Conservation (phyloP, 2,329 filamentous ascomycete genomes). For the Aspergillus floridensis region DNA sequence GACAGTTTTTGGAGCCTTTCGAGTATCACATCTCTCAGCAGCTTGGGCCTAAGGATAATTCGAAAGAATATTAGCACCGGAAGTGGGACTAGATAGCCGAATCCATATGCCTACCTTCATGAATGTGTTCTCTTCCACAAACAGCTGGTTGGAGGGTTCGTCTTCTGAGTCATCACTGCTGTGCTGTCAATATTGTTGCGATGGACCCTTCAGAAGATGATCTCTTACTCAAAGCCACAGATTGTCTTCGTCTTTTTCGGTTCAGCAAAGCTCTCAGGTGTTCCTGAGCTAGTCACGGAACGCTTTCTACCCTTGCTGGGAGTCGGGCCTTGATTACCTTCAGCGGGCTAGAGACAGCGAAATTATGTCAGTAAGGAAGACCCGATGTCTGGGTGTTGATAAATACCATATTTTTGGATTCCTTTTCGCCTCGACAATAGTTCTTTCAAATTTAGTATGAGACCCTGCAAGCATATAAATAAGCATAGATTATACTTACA, state of each 20-base stretch:
- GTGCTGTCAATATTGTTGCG: neutral
- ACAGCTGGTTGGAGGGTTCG: neutral
- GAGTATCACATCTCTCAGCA: neutral
- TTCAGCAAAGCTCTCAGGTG: neutral
- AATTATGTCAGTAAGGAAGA: neutral
- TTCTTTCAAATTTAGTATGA: neutral
- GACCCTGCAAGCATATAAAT: neutral
- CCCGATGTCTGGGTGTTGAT: neutral
- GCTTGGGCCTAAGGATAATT: neutral
- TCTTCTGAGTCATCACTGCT: neutral
- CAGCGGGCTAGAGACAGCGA: neutral
- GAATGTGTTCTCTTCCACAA: neutral
- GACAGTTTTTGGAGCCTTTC: neutral
- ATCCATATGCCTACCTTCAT: neutral
- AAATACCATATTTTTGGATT: neutral
- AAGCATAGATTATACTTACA: neutral
- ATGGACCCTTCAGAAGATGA: neutral
- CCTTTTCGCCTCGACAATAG: neutral
- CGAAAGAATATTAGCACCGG: neutral
- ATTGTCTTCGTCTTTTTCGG: neutral
- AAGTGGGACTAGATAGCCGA: neutral
- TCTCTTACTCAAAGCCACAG: neutral
- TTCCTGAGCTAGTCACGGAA: neutral
- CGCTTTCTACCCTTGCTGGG: neutral
- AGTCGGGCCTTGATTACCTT: neutral